Evolutionary conservation across 1,284 basidiomycete species (phyloP).

Genomic region (Apiotrichum domesticum): DNA sequence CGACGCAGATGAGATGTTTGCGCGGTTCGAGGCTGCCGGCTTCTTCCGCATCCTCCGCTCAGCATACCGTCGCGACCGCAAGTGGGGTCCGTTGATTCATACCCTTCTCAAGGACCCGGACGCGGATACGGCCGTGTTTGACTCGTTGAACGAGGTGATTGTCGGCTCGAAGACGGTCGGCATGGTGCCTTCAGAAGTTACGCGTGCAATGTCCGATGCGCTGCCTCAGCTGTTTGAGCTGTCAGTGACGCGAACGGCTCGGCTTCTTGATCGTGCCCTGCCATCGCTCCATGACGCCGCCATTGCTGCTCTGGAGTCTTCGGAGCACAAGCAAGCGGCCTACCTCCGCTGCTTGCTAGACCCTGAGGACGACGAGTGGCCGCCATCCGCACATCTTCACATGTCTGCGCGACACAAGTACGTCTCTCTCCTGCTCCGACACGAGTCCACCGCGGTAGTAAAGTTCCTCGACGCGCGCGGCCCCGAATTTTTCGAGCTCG

Average conservation of each 20-base stretch:
- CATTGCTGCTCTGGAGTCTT: slow-evolving; percentile 20
- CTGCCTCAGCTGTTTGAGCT: slow-evolving; percentile 61
- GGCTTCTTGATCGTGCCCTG: slow-evolving; percentile 64
- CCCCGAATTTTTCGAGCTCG: slow-evolving; percentile 56
- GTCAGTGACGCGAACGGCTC: slow-evolving; percentile 62
- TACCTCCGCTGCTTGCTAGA: slow-evolving; percentile 75
- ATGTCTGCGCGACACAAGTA: slow-evolving; percentile 56
- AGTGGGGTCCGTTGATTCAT: slow-evolving; percentile 67
- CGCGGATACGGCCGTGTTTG: slow-evolving; percentile 58
- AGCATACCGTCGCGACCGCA: slow-evolving; percentile 67
- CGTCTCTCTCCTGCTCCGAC: slow-evolving; percentile 64
- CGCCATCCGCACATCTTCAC: slow-evolving; percentile 50
- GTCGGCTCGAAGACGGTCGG: slow-evolving; percentile 26
- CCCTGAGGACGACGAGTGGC: slow-evolving; percentile 49
- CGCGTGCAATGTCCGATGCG: slow-evolving; percentile 53
- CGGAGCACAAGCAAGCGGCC: slow-evolving; percentile 58
- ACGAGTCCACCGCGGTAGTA: slow-evolving; percentile 63
- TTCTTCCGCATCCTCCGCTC: slow-evolving; percentile 85
- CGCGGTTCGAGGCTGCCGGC: slow-evolving; percentile 70
- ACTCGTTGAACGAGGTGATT: slow-evolving; percentile 57
- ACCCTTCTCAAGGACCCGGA: slow-evolving; percentile 73
- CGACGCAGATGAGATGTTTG: slow-evolving; percentile 62
- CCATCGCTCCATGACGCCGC: slow-evolving; percentile 59
- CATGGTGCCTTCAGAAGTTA: slow-evolving; percentile 49
- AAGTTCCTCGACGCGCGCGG: slow-evolving; percentile 60